Evolutionary conservation across 1,284 basidiomycete species (phyloP).

Genomic region (Moniliophthora roreri): DNA sequence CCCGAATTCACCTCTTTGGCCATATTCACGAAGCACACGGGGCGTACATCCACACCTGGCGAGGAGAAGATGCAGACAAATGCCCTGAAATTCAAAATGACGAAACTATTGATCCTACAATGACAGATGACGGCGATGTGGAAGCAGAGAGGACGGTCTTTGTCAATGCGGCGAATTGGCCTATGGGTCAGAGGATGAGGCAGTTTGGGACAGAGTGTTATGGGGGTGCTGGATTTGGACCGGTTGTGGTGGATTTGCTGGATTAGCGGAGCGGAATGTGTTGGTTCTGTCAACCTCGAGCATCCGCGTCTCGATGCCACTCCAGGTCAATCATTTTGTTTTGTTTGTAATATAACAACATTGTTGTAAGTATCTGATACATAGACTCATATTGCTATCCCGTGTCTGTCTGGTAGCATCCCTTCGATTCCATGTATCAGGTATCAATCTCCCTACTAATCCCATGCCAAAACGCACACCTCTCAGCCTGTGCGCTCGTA

Average conservation of each 20-base stretch:
- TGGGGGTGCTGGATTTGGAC: conserved; percentile 41
- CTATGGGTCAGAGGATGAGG: conserved; percentile 25
- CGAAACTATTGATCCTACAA: neutral
- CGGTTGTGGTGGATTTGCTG: conserved; percentile 42
- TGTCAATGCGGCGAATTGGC: conserved; percentile 44
- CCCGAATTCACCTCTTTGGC: conserved; percentile 58
- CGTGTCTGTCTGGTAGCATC: no score
- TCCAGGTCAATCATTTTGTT: no score
- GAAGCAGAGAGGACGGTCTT: conserved; percentile 36
- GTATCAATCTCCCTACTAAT: conserved; percentile 13
- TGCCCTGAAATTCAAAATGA: conserved; percentile 9
- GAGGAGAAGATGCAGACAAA: conserved; percentile 12
- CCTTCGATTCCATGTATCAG: no score
- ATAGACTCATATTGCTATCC: no score
- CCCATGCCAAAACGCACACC: conserved; percentile 17
- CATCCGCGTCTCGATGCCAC: no score
- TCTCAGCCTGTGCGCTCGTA: neutral
- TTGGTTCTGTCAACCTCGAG: no score
- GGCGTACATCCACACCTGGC: conserved; percentile 38
- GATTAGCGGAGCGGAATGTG: no score
- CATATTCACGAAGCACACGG: conserved; percentile 70
- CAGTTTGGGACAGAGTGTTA: conserved; percentile 25
- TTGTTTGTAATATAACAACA: neutral
- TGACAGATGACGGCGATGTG: conserved; percentile 7
- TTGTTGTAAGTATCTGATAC: no score